Conservation (phyloP, 352 stramenopile species). For the Globisporangium barbulae region DNA sequence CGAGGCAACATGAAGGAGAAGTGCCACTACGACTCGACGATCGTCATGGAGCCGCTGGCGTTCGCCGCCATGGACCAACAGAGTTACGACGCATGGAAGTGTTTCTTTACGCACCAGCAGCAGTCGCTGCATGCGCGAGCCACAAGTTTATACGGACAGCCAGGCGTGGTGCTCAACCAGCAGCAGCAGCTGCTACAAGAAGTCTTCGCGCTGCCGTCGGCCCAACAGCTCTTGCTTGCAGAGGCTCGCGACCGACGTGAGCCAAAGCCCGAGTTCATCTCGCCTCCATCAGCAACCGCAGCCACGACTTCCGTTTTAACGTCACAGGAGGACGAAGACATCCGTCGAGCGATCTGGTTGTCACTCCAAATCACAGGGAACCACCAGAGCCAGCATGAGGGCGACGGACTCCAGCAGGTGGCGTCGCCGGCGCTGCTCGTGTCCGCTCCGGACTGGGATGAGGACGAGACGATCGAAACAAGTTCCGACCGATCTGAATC, state of each 20-base stretch:
- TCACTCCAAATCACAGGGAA: conserved; percentile 35
- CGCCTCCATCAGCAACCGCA: neutral
- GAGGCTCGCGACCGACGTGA: conserved; percentile 1
- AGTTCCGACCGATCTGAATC: neutral
- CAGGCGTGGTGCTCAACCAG: neutral
- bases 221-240: neutral
- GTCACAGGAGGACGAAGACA: conserved; percentile 44
- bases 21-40: conserved; percentile 29
- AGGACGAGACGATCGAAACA: conserved; percentile 9
- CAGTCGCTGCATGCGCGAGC: conserved; percentile 20
- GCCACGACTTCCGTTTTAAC: neutral
- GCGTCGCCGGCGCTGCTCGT: conserved; percentile 28
- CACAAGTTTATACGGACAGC: conserved; percentile 4
- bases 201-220: neutral
- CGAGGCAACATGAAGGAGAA: conserved; percentile 32
- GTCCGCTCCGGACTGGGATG: conserved; percentile 47
- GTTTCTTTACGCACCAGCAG: conserved; percentile 60
- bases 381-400: neutral
- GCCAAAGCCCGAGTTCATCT: neutral
- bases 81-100: conserved; percentile 48
- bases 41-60: conserved; percentile 39
- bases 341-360: conserved; percentile 52
- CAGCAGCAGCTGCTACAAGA: neutral
- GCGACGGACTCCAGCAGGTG: neutral
- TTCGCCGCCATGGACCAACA: conserved; percentile 53